Conservation (phyloP, 1,284 basidiomycete species). For the Anthracocystis panici-leucophaei region DNA sequence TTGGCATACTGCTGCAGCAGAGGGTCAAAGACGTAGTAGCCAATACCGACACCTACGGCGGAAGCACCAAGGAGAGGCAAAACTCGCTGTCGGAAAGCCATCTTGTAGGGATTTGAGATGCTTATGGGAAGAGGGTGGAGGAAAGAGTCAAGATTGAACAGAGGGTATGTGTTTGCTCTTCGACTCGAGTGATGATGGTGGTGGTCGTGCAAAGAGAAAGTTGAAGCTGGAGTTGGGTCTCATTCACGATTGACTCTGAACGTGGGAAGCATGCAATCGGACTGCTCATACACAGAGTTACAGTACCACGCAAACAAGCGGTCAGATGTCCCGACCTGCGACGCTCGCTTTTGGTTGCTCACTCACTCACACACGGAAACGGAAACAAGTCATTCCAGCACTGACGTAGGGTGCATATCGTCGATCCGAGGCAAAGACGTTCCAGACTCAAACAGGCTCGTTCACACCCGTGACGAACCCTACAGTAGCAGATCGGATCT, state of each 20-base stretch:
- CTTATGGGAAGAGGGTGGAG: slow-evolving; percentile 5
- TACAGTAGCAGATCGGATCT: not conserved
- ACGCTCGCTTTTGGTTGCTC: not conserved
- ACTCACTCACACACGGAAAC: slow-evolving; percentile 7
- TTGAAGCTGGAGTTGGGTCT: not conserved
- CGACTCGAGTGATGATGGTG: slow-evolving; percentile 5
- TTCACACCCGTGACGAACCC: too few relatives aligned
- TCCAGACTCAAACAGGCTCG: too few relatives aligned
- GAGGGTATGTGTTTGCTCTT: not conserved
- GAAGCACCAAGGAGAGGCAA: slow-evolving; percentile 46
- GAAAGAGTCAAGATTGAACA: not conserved
- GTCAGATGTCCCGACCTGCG: not conserved
- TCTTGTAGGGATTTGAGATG: slow-evolving; percentile 6
- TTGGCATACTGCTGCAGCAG: slow-evolving; percentile 47
- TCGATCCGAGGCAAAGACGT: not conserved
- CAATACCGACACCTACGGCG: slow-evolving; percentile 49
- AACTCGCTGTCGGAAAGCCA: slow-evolving; percentile 51
- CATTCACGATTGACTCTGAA: not conserved
- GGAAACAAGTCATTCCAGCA: slow-evolving; percentile 4
- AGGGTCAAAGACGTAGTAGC: slow-evolving; percentile 56
- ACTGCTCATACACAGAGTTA: slow-evolving; percentile 17
- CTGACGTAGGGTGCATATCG: slow-evolving; percentile 32
- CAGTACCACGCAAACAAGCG: not conserved
- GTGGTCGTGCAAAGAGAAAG: not conserved
- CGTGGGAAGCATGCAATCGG: slow-evolving; percentile 30